Evolutionary conservation across 345 rosid genomes (phyloP).

Genomic region (Eucalyptus pauciflora): DNA sequence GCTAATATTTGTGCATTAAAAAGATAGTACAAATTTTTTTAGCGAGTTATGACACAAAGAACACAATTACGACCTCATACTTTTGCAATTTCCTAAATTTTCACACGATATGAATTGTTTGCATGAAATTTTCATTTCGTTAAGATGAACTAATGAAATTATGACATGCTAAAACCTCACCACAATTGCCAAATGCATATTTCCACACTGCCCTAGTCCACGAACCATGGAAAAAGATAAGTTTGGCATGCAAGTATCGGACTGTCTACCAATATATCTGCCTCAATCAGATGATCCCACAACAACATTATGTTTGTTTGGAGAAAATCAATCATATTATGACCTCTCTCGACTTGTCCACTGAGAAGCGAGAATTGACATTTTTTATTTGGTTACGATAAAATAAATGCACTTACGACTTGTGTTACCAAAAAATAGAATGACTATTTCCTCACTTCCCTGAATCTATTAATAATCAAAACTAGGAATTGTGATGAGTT

Average conservation of each 20-base stretch:
- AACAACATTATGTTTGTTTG: background rate
- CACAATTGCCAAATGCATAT: background rate
- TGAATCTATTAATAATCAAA: no score
- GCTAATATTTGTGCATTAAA: background rate
- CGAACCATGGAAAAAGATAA: background rate
- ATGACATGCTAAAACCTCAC: background rate
- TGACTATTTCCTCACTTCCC: no score
- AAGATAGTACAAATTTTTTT: background rate
- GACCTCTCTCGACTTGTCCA: background rate
- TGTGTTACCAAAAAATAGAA: no score
- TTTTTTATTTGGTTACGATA: background rate
- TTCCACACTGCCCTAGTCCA: background rate
- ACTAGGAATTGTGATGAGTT: no score
- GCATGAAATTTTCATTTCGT: background rate
- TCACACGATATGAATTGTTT: background rate
- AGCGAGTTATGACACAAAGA: background rate
- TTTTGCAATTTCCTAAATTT: background rate
- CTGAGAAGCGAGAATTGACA: background rate
- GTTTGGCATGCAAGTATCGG: background rate
- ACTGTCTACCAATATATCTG: background rate
- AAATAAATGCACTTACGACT: background rate
- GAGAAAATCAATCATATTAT: background rate
- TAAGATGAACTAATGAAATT: background rate
- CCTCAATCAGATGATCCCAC: background rate
- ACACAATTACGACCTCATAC: background rate